These are phyloP conservation scores for Larix kaempferi DNA, from an alignment of 75 land plant genomes.

Conservation along the genomic window DNA sequence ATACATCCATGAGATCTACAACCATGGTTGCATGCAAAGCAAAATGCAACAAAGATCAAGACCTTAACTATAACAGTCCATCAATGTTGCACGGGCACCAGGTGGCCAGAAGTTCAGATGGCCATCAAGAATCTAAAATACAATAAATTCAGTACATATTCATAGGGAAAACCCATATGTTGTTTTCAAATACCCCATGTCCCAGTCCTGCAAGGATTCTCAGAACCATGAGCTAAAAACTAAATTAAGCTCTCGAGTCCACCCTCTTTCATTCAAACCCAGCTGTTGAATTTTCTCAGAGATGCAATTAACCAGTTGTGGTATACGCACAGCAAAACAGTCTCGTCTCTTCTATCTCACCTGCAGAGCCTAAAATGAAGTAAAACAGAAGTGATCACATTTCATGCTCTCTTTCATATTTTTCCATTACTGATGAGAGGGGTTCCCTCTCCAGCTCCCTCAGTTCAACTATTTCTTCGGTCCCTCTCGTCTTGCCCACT, in stretches of 20 bases:
- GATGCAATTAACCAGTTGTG: not conserved
- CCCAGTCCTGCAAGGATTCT: conserved; percentile 8
- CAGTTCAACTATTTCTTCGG: conserved; percentile 1
- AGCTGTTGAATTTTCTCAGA: not conserved
- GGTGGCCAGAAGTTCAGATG: not conserved
- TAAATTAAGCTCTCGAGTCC: not conserved
- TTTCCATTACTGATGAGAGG: conserved; percentile 4
- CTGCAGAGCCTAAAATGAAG: not conserved
- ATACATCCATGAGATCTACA: conserved; percentile 6
- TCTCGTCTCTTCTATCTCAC: not conserved
- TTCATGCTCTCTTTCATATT: conserved; percentile 7
- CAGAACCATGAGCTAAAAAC: not conserved
- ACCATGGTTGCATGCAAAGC: not conserved
- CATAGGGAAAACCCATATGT: not conserved
- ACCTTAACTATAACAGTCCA: conserved; percentile 2
- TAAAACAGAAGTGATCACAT: not conserved
- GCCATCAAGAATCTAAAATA: conserved; percentile 12
- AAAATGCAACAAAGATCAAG: conserved; percentile 4
- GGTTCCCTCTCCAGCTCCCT: conserved; percentile 8
- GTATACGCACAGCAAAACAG: not conserved
- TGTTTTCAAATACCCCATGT: not conserved
- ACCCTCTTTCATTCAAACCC: not conserved
- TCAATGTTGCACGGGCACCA: not conserved
- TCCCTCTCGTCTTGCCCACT: conserved; percentile 5
- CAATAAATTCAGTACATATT: not conserved